Conservation (phyloP, 306 rosid genomes). For the Astragalus membranaceus region DNA sequence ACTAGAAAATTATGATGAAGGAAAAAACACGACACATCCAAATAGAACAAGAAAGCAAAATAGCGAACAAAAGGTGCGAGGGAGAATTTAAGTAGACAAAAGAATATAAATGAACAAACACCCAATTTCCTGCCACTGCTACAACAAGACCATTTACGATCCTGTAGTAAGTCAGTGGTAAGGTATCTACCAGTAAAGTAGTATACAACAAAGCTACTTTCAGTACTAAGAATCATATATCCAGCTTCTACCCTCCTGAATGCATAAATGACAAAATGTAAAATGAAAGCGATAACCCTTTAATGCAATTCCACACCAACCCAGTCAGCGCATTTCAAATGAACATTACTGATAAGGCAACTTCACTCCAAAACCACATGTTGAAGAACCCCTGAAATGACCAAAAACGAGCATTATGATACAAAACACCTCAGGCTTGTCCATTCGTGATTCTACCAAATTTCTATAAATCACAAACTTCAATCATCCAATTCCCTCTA, state of each 20-base stretch:
- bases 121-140: conserved; percentile 30
- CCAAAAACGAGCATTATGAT: neutral
- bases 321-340: conserved; percentile 4
- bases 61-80: neutral
- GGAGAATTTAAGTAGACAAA: neutral
- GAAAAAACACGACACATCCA: neutral
- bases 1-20: neutral
- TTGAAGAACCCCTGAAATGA: conserved; percentile 28
- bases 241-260: conserved; percentile 27
- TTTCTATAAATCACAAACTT: neutral
- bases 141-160: conserved; percentile 22
- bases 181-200: conserved; percentile 30
- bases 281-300: neutral
- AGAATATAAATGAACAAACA: conserved; percentile 27
- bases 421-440: neutral
- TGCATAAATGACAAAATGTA: conserved; percentile 14
- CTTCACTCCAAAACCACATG: conserved; percentile 25
- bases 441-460: neutral
- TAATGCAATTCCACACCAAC: conserved; percentile 18
- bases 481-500: neutral
- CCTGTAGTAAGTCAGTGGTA: conserved; percentile 16
- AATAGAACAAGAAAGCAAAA: neutral
- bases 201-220: conserved; percentile 43
- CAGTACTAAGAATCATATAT: conserved; percentile 26
- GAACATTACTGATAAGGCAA: neutral